Evolutionary conservation across 306 rosid genomes (phyloP), one percentile per base, ranked within the genome.

Genomic region (Citrullus amarus): DNA sequence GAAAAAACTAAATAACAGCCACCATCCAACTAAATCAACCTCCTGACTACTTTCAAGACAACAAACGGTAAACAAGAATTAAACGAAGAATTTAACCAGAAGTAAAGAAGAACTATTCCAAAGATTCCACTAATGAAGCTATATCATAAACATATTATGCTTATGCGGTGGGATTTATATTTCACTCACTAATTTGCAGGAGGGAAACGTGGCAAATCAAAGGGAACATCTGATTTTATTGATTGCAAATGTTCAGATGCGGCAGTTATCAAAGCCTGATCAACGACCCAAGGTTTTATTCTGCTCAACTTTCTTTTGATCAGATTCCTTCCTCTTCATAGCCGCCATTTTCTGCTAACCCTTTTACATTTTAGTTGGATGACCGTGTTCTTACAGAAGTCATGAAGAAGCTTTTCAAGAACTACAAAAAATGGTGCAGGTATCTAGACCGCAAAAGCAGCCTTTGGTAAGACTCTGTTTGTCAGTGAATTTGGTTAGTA

Each of bases 361-460:
- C 12, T 79, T 80, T 80, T 77, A 9, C 36, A 67, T 18, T 86
- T 38, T 82, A 95, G 98, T 87, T 95, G 95, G 95, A 90, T 34
- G 98, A 95, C 71, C 89, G 79, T 50, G 88, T 96, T 72, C 88
- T 95, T 79, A 95, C 90, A 54, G 86, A 77, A 18, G 96, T 95
- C 83, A 95, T 95, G 98, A 95, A 92, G 89, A 95, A 87, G 78
- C 98, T 95, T 79, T 92, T 95, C 80, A 95, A 86, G 81, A 95
- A 88, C 82, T 95, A 95, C 88, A 95, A 88, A 82, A 92, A 79
- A 81, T 95, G 98, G 98, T 95, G 98, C 91, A 91, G 82, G 85
- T 95, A 88, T 84, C 85, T 95, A 87, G 95, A 85, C 66, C 98
- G 98, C 83, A 95, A 92, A 92, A 95, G 98, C 86, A 95, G 97